These are phyloP conservation scores for Diaporthe caulivora DNA, from an alignment of 2,329 filamentous ascomycete species.

Conservation along the genomic window DNA sequence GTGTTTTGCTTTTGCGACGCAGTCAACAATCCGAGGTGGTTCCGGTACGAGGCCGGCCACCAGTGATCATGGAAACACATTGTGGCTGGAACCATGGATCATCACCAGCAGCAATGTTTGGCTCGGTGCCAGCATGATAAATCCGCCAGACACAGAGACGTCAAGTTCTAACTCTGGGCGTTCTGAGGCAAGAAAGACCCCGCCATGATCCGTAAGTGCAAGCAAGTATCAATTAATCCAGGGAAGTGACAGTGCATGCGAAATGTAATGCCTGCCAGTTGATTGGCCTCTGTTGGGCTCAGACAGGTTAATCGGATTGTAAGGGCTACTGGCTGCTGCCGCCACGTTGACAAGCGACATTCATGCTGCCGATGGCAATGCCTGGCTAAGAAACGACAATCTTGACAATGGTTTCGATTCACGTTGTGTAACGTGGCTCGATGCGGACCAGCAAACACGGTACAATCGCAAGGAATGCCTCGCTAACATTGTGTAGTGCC, in stretches of 20 bases:
- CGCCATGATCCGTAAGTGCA: background rate
- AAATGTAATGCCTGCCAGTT: background rate
- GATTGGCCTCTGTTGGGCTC: background rate
- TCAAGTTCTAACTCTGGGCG: background rate
- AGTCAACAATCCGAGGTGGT: background rate
- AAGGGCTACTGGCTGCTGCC: background rate
- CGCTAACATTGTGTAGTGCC: background rate
- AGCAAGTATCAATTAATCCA: background rate
- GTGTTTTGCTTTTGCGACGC: constrained; percentile 22
- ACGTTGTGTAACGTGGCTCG: constrained; percentile 14
- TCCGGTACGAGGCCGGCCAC: background rate
- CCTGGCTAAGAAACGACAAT: constrained; percentile 1
- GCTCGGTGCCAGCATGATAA: constrained; percentile 4
- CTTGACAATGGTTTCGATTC: background rate
- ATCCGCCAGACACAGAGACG: background rate
- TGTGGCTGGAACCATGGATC: constrained; percentile 21
- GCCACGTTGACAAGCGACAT: background rate
- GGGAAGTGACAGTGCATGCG: background rate
- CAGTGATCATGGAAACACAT: background rate
- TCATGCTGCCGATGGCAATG: background rate
- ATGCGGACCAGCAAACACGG: background rate
- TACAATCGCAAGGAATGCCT: background rate
- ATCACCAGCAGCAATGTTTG: background rate
- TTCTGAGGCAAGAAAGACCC: background rate
- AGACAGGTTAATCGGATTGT: background rate